Base-by-base conservation (phyloP, 129 eudicot genomes). In the Flaveria ramosissima region DNA sequence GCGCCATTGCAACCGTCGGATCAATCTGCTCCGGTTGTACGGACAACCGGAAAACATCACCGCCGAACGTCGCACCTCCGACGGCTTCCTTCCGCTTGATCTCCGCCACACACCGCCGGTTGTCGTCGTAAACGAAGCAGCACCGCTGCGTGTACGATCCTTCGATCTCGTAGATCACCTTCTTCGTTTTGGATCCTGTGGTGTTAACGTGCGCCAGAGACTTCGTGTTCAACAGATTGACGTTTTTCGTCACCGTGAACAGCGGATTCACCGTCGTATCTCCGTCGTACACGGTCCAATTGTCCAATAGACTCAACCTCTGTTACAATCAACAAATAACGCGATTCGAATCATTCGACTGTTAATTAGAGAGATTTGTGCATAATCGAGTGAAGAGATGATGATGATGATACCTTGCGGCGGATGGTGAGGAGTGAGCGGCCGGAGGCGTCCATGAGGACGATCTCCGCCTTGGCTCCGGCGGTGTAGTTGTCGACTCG, bases 401-500 rank as follows among this genome's bases (percentile, higher is more conserved):
- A 45, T 11, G 14, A 45, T 43, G 47, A 7, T 10, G 2, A 6
- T 78, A 83, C 86, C 86, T 83, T 83, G 32, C 83, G 86, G 46
- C 86, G 86, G 55, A 78, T 76, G 81, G 86, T 83, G 63, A 83
- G 78, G 57, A 83, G 83, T 3, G 80, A 74, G 17, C 36, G 77
- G 42, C 96, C 96, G 12, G 74, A 82, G 52, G 86, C 91, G 65
- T 90, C 91, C 96, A 90, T 90, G 47, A 90, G 93, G 68, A 84
- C 73, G 66, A 88, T 84, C 76, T 82, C 82, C 3, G 42, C 75
- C n/a, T 78, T 84, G 26, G n/a, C 66, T 41, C 80, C 74, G 46
- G 88, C 55, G 68, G 77, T 69, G 85, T 90, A 90, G 55, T 86
- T 90, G 71, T 88, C 96, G 19, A 90, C 93, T 8, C 96, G 85